A percentile compares a stretch with the other conserved stretches of the same genome.
Evolutionary conservation across 2,329 filamentous ascomycete species (phyloP).

Genomic region (Davidsoniella australis): DNA sequence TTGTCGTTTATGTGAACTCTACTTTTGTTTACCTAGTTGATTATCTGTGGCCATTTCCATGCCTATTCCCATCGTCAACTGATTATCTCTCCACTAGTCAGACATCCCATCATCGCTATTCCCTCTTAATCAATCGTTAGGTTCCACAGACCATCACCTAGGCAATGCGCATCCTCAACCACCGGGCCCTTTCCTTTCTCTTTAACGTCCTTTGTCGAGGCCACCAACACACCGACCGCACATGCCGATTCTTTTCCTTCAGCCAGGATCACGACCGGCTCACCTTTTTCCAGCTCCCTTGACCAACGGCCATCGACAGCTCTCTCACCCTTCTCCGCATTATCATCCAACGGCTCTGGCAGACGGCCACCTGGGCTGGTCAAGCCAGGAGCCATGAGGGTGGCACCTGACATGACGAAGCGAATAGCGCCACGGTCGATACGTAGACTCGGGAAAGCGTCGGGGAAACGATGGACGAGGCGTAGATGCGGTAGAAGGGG

Average conservation of each 20-base stretch:
- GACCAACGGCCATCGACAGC: slow-evolving; percentile 39
- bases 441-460: slow-evolving; percentile 65
- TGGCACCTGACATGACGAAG: slow-evolving; percentile 84
- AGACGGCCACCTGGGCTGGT: slow-evolving; percentile 69
- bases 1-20: too few species aligned
- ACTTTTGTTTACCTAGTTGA: too few species aligned
- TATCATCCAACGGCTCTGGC: slow-evolving; percentile 33
- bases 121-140: slow-evolving; percentile 31
- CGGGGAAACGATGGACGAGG: slow-evolving; percentile 78
- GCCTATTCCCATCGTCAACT: not conserved
- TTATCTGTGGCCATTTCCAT: too few species aligned
- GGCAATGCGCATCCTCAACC: slow-evolving; percentile 81
- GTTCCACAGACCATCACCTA: slow-evolving; percentile 88
- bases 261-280: slow-evolving; percentile 74
- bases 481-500: slow-evolving; percentile 73
- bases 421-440: slow-evolving; percentile 94
- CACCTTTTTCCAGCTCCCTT: slow-evolving; percentile 57
- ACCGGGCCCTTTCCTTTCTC: slow-evolving; percentile 86
- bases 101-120: not conserved
- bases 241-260: slow-evolving; percentile 91
- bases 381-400: slow-evolving; percentile 88
- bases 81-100: not conserved
- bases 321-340: slow-evolving; percentile 22
- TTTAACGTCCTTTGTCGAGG: slow-evolving; percentile 82
- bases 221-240: slow-evolving; percentile 67